These are phyloP conservation scores for Euphorbia lathyris DNA, from an alignment of 345 rosid species.

Conservation along the genomic window DNA sequence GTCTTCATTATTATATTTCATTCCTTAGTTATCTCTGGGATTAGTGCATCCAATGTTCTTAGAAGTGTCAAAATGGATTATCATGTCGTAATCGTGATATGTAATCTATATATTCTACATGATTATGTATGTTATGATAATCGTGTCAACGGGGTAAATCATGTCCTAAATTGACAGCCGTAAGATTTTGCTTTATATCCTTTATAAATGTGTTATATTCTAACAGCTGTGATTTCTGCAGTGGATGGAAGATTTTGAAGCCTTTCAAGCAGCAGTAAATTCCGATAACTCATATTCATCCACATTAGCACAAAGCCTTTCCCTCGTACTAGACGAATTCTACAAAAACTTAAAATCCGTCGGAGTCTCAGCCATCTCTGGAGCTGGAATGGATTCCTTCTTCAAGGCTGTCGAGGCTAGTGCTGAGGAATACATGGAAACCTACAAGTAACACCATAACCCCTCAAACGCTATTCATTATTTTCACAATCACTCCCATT, in stretches of 20 bases:
- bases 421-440: constrained; percentile 69
- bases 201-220: background rate
- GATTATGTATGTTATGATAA: too few relatives aligned
- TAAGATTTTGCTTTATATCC: background rate
- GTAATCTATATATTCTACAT: too few relatives aligned
- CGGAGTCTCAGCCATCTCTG: constrained; percentile 82
- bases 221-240: constrained; percentile 25
- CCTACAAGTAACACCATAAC: constrained; percentile 66
- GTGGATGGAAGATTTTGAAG: constrained; percentile 89
- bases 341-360: constrained; percentile 63
- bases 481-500: background rate
- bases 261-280: constrained; percentile 61
- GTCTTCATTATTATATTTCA: background rate
- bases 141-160: too few relatives aligned
- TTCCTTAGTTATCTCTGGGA: background rate
- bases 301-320: constrained; percentile 66
- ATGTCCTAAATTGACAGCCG: too few relatives aligned
- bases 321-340: constrained; percentile 63
- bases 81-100: too few relatives aligned
- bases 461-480: background rate
- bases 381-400: constrained; percentile 71
- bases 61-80: too few relatives aligned
- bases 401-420: constrained; percentile 71
- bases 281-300: constrained; percentile 60
- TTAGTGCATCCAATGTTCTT: background rate